These are phyloP conservation scores for Ceratocystis ficicola DNA, from an alignment of 2,329 filamentous ascomycete genomes.

Conservation along the genomic window DNA sequence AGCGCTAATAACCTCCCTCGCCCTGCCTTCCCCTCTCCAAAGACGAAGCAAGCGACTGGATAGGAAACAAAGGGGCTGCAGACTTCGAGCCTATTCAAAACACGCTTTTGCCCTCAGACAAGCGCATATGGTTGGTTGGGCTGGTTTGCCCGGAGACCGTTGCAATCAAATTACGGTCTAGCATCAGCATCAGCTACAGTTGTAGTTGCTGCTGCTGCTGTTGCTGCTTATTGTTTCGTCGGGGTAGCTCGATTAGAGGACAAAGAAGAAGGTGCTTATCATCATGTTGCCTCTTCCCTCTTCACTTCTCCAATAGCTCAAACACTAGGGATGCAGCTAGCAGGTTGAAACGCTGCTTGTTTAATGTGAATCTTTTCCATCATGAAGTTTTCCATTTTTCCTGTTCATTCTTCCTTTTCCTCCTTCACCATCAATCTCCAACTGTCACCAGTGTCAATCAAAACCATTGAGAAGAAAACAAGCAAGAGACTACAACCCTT, in stretches of 20 bases:
- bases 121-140: background rate
- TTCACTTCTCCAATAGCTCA: background rate
- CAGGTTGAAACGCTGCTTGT: background rate
- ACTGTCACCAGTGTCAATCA: background rate
- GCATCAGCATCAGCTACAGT: no score
- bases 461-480: background rate
- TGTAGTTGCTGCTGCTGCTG: no score
- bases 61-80: background rate
- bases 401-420: no score
- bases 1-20: background rate
- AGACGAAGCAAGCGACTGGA: background rate
- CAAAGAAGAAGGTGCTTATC: background rate
- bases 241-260: background rate
- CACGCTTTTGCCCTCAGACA: slow-evolving; percentile 6
- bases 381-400: background rate
- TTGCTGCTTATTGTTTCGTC: background rate
- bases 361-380: background rate
- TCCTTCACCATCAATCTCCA: background rate
- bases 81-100: background rate
- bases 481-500: background rate
- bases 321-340: background rate
- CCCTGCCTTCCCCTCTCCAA: background rate
- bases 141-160: background rate
- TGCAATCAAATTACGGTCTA: background rate
- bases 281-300: background rate